Conservation (phyloP, 2,329 filamentous ascomycete species). For the Fulvia fulva region DNA sequence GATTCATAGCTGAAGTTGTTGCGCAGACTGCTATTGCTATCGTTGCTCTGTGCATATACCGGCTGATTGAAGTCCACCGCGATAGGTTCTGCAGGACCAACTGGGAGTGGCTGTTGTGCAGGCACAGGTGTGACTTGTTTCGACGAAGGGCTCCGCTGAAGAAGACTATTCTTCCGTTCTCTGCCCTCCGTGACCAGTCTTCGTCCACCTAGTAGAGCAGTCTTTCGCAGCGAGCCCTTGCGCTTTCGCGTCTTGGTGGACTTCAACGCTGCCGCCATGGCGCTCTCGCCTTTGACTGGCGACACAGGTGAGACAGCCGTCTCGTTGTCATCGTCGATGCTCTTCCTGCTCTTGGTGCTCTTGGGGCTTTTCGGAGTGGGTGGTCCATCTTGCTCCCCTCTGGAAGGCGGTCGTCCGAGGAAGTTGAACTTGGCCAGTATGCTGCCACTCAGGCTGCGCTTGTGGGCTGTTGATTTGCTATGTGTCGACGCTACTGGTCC, state of each 20-base stretch:
- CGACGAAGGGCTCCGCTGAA: conserved; percentile 32
- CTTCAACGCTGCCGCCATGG: conserved; percentile 22
- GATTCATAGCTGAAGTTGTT: conserved; percentile 39
- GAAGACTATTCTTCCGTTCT: conserved; percentile 42
- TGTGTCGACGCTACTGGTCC: conserved; percentile 2
- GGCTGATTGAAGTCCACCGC: conserved; percentile 2
- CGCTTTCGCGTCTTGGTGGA: conserved; percentile 58
- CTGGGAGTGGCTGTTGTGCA: conserved; percentile 1
- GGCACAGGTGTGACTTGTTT: conserved; percentile 26
- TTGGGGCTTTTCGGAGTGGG: conserved; percentile 27
- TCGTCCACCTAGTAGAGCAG: conserved; percentile 73
- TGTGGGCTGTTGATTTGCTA: conserved; percentile 36
- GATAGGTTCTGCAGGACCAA: background rate
- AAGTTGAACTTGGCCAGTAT: conserved; percentile 69
- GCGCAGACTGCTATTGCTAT: conserved; percentile 11
- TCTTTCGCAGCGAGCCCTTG: conserved; percentile 82
- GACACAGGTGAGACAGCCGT: conserved; percentile 16
- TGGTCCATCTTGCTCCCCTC: conserved; percentile 26
- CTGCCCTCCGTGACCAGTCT: conserved; percentile 54
- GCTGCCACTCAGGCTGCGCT: conserved; percentile 58
- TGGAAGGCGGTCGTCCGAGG: conserved; percentile 45
- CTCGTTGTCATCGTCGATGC: conserved; percentile 34
- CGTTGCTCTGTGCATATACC: background rate
- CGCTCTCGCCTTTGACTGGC: conserved; percentile 26
- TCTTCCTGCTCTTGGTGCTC: conserved; percentile 26